phyloP scores from a whole-genome alignment of 768 basidiomycete species.

The Amanita exitialis region DNA sequence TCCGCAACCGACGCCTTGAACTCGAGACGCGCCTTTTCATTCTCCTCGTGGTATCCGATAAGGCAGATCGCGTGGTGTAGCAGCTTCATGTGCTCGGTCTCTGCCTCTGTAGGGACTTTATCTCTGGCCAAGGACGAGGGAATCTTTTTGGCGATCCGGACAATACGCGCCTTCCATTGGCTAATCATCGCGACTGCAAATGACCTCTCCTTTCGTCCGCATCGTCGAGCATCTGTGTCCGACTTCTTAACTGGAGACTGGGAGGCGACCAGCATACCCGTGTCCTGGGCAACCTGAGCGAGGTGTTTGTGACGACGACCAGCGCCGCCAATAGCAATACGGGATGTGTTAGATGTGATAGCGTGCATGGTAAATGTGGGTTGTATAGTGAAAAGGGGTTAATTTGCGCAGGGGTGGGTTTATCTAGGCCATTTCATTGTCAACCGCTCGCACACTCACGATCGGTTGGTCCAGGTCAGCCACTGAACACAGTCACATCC shows the following conservation, averaged over 20 bases:
- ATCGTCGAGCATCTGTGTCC: not conserved
- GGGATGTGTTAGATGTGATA: not conserved
- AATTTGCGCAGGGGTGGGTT: not conserved
- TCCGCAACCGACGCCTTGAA: not conserved
- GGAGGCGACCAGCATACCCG: not conserved
- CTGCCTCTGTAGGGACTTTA: not conserved
- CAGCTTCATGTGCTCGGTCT: not conserved
- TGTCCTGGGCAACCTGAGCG: not conserved
- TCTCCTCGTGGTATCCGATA: not conserved
- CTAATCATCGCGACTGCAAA: too few relatives aligned
- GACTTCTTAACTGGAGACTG: not conserved
- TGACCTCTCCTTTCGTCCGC: not conserved
- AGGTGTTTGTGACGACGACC: not conserved
- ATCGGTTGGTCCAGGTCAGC: not conserved
- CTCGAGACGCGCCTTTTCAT: not conserved
- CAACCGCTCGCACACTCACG: not conserved
- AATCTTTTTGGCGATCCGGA: not conserved
- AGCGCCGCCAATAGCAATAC: not conserved
- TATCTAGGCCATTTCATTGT: not conserved
- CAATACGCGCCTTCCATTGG: not conserved
- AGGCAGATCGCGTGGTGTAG: not conserved
- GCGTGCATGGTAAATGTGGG: not conserved
- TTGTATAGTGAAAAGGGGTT: not conserved
- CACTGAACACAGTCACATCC: too few relatives aligned
- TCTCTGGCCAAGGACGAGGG: not conserved